Percentiles rank a stretch among this genome's conserved stretches.
These are phyloP conservation scores for Pseudozyma thailandica DNA, from an alignment of 1,284 basidiomycete genomes.

Conservation along the genomic window DNA sequence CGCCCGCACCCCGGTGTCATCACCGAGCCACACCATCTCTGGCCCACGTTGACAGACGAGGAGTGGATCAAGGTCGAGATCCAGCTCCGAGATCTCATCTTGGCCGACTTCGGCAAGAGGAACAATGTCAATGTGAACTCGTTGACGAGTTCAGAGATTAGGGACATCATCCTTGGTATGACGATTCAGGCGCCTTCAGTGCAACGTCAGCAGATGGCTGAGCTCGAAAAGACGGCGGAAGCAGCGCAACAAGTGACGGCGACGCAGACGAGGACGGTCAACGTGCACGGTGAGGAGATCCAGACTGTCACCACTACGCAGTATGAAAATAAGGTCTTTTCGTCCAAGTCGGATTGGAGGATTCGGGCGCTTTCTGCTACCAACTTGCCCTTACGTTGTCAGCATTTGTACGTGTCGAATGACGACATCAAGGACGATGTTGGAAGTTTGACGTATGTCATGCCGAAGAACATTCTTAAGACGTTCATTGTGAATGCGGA, in stretches of 20 bases:
- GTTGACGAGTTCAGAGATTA: slow-evolving; percentile 92
- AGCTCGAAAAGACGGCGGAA: slow-evolving; percentile 91
- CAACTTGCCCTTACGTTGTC: slow-evolving; percentile 91
- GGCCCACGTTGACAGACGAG: slow-evolving; percentile 93
- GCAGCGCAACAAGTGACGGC: slow-evolving; percentile 95
- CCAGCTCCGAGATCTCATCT: slow-evolving; percentile 75
- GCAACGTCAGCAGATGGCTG: slow-evolving; percentile 99
- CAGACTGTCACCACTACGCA: slow-evolving; percentile 96
- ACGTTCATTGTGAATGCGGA: slow-evolving; percentile 94
- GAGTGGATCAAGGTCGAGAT: slow-evolving; percentile 99
- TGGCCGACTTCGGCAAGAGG: slow-evolving; percentile 94
- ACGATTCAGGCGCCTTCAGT: slow-evolving; percentile 85
- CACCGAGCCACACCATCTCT: slow-evolving; percentile 96
- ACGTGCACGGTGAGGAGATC: slow-evolving; percentile 96
- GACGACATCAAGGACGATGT: slow-evolving; percentile 99
- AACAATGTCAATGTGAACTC: slow-evolving; percentile 99
- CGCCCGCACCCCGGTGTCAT: slow-evolving; percentile 75
- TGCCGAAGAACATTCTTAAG: slow-evolving; percentile 96
- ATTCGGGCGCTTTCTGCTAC: slow-evolving; percentile 95
- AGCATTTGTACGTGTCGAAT: slow-evolving; percentile 98
- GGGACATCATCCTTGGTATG: slow-evolving; percentile 72
- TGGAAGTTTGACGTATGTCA: slow-evolving; percentile 89
- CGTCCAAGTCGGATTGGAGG: slow-evolving; percentile 99
- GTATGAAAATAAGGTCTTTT: slow-evolving; percentile 97
- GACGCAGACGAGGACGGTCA: slow-evolving; percentile 95